Evolutionary conservation across 2,329 filamentous ascomycete species (phyloP), one percentile per base, ranked within the genome.

Genomic region (Botrytis fabae): DNA sequence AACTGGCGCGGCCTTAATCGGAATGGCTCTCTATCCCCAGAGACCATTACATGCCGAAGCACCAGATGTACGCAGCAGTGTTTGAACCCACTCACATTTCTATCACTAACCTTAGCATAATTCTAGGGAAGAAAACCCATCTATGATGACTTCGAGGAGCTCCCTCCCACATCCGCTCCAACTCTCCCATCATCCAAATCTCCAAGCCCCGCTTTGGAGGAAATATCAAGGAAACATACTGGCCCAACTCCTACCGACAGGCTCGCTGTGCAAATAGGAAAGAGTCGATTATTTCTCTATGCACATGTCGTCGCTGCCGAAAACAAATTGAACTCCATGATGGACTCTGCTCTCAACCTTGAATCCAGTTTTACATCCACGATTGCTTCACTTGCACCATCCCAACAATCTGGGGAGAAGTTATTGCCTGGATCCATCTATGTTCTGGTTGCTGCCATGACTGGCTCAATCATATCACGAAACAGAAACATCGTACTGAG

Each of bases 381-480:
- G 75, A 84, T 99, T 78, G 93, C 95, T 74, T 94, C 92, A 35
- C 88, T 99, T 57, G 96, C 95, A 32, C 96, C 96, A 44, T 86
- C 94, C 54, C 91, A 91, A 79, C 92, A 95, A 83, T 93, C 90
- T 74, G 93, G 93, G 81, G 96, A 99, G 86, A 90, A 91, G 81
- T 88, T 99, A 73, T 91, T 98, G 84, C 96, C 96, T 48, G 95
- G 95, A 40, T 87, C 90, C 74, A 90, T 98, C 78, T 98, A 98
- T 84, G 94, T 98, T 64, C 88, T 98, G 44, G 95, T 99, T 65
- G 92, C 95, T 60, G 91, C 93, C 79, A 98, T 99, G 95, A 93
- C 96, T 51, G 96, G 95, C 78, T 94, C 90, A 83, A 98, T 99
- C 81, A 86, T 98, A 72, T 90, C 93, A 72, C 90, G 95, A 76